phyloP scores from a whole-genome alignment of 306 rosid species.

The Gynostemma pentaphyllum region DNA sequence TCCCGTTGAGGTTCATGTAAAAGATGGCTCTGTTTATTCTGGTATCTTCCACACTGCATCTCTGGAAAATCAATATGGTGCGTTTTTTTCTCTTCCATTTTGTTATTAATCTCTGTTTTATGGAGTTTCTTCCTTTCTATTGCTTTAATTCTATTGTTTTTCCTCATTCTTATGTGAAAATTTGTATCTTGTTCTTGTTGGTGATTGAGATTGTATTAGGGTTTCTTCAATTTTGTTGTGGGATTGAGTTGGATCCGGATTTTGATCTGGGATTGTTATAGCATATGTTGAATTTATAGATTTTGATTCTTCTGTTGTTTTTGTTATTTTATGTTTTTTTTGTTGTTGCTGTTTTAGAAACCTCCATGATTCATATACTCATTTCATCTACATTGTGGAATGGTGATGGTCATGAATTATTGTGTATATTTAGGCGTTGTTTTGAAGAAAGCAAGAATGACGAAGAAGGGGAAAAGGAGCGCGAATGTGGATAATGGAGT shows the following conservation, averaged over 20 bases:
- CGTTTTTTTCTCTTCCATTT: conserved; percentile 12
- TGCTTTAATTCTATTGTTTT: background rate
- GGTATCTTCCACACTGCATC: conserved; percentile 83
- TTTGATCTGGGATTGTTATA: background rate
- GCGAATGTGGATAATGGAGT: conserved; percentile 37
- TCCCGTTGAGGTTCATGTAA: conserved; percentile 66
- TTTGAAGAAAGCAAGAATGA: conserved; percentile 76
- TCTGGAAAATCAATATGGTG: conserved; percentile 41
- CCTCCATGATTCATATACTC: background rate
- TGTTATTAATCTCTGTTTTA: background rate
- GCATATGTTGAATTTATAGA: background rate
- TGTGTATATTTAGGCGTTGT: conserved; percentile 43
- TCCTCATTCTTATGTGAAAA: background rate
- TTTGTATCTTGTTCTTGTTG: conserved; percentile 7
- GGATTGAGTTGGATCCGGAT: background rate
- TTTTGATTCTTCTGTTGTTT: background rate
- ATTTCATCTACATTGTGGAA: background rate
- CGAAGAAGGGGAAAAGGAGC: conserved; percentile 42
- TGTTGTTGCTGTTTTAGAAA: background rate
- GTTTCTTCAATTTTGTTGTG: background rate
- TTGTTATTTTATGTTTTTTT: background rate
- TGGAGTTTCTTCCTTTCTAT: background rate
- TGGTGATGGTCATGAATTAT: background rate
- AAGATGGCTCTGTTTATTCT: conserved; percentile 75
- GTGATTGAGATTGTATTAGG: background rate